Conservation (phyloP, 768 basidiomycete genomes). For the Mycena crocata region DNA sequence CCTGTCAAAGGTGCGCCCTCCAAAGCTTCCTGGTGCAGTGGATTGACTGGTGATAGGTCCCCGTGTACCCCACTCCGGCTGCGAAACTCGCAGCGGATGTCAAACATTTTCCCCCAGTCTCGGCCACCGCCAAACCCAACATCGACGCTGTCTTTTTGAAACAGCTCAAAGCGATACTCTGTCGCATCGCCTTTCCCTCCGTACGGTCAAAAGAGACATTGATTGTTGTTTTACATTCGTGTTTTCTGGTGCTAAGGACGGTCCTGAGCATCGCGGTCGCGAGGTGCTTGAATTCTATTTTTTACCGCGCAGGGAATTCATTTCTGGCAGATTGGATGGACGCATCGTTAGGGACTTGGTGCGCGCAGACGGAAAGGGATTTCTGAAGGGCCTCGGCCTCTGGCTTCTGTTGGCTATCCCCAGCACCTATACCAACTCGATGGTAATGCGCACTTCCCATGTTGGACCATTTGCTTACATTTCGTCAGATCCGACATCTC, state of each 20-base stretch:
- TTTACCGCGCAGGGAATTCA: neutral
- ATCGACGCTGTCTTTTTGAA: slow-evolving; percentile 76
- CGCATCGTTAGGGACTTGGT: slow-evolving; percentile 90
- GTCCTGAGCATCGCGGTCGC: slow-evolving; percentile 91
- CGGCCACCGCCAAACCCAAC: slow-evolving; percentile 64
- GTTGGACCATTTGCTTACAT: neutral
- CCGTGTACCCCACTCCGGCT: slow-evolving; percentile 60
- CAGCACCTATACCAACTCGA: slow-evolving; percentile 94
- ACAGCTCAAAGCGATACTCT: slow-evolving; percentile 79
- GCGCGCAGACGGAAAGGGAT: slow-evolving; percentile 86
- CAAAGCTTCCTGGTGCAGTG: neutral
- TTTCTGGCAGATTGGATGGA: slow-evolving; percentile 73
- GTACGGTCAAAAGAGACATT: slow-evolving; percentile 75
- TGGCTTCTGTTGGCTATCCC: slow-evolving; percentile 95
- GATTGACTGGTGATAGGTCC: slow-evolving; percentile 45
- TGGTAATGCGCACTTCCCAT: slow-evolving; percentile 63
- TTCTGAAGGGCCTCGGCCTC: slow-evolving; percentile 80
- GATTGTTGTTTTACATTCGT: slow-evolving; percentile 81
- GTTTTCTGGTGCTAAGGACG: slow-evolving; percentile 88
- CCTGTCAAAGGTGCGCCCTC: slow-evolving; percentile 66
- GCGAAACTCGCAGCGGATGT: slow-evolving; percentile 64
- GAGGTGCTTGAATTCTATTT: neutral
- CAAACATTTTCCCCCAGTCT: slow-evolving; percentile 70
- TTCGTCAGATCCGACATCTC: slow-evolving; percentile 81
- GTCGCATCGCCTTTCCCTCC: slow-evolving; percentile 76